These are phyloP conservation scores for Nemania sp. DNA, from an alignment of 2,329 filamentous ascomycete species.

Conservation along the genomic window DNA sequence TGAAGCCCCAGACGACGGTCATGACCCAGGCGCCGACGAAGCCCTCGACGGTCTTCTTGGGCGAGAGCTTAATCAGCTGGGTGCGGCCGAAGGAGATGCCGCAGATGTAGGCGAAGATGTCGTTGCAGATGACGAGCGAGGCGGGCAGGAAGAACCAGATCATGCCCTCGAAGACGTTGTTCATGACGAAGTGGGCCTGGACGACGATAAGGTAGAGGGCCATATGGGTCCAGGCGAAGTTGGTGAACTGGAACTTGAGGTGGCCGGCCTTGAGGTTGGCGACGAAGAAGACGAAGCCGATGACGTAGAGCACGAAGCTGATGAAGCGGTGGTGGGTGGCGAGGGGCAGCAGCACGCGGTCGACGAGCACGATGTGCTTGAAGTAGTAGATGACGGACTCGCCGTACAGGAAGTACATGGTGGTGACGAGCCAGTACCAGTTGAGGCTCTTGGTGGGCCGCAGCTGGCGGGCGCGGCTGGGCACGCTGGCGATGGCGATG, in stretches of 20 bases:
- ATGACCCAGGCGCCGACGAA: constrained; percentile 97
- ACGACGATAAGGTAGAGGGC: constrained; percentile 97
- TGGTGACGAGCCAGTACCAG: constrained; percentile 99
- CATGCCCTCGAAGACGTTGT: constrained; percentile 99
- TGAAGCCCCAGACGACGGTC: constrained; percentile 86
- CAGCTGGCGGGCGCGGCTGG: constrained; percentile 88
- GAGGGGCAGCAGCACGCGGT: constrained; percentile 90
- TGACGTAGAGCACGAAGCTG: constrained; percentile 97
- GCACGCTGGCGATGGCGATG: constrained; percentile 95
- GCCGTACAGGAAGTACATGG: constrained; percentile 99
- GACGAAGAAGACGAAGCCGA: constrained; percentile 99
- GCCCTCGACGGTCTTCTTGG: constrained; percentile 99
- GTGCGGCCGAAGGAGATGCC: constrained; percentile 97
- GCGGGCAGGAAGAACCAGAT: constrained; percentile 99
- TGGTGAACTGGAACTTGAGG: constrained; percentile 98
- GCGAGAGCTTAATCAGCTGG: constrained; percentile 96
- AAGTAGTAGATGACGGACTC: constrained; percentile 99
- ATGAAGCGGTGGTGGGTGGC: constrained; percentile 99
- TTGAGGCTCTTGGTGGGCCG: constrained; percentile 96
- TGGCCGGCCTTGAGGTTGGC: constrained; percentile 93
- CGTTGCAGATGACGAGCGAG: constrained; percentile 95
- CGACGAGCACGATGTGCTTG: constrained; percentile 96
- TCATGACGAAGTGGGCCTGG: constrained; percentile 99
- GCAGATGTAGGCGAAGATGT: constrained; percentile 98
- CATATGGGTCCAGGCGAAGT: constrained; percentile 99